Evolutionary conservation across 768 basidiomycete species (phyloP).

Genomic region (Baorangia bicolor): DNA sequence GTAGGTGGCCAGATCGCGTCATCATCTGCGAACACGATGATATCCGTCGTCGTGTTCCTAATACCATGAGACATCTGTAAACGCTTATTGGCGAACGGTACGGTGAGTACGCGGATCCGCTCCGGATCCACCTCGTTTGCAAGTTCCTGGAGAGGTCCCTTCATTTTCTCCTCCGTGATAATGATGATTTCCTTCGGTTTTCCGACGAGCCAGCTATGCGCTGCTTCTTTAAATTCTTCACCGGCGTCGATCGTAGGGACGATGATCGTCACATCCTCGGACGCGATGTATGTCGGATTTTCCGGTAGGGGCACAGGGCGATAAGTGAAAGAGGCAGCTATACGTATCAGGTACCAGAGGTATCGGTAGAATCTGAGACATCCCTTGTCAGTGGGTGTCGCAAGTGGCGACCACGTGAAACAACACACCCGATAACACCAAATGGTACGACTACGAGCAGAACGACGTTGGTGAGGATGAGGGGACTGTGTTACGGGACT

Average conservation of each 20-base stretch:
- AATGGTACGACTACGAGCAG: constrained; percentile 73
- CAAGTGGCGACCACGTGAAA: neutral
- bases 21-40: constrained; percentile 93
- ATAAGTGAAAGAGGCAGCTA: constrained; percentile 76
- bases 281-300: constrained; percentile 86
- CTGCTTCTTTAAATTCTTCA: constrained; percentile 93
- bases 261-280: constrained; percentile 94
- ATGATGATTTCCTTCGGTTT: constrained; percentile 83
- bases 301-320: constrained; percentile 87
- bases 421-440: constrained; percentile 75
- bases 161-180: constrained; percentile 87
- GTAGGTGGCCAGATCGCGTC: constrained; percentile 96
- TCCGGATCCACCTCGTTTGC: constrained; percentile 84
- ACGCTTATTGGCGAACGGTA: constrained; percentile 92
- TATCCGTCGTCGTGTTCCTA: constrained; percentile 85
- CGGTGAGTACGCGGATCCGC: constrained; percentile 82
- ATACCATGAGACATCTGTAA: constrained; percentile 94
- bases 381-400: constrained; percentile 1
- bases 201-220: constrained; percentile 88
- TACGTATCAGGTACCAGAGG: constrained; percentile 87
- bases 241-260: constrained; percentile 96
- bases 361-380: constrained; percentile 82
- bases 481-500: neutral
- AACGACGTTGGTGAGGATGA: constrained; percentile 4
- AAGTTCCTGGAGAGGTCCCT: constrained; percentile 82